phyloP scores from a whole-genome alignment of 78 protist genomes.

The Dictyostelium capitatum region DNA sequence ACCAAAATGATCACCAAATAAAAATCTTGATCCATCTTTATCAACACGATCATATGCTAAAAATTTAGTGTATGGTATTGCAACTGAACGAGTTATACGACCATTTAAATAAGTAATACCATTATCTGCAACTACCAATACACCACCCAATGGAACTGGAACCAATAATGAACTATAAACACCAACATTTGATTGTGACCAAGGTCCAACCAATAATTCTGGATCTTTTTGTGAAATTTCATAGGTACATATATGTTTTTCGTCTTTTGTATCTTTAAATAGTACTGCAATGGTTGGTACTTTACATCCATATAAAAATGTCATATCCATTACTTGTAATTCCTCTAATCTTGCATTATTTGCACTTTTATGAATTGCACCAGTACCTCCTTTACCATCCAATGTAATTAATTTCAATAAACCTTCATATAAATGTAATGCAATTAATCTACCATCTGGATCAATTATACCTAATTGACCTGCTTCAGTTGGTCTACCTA shows the following conservation, averaged over 20 bases:
- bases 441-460: constrained; percentile 85
- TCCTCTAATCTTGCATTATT: constrained; percentile 87
- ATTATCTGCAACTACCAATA: constrained; percentile 88
- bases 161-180: constrained; percentile 69
- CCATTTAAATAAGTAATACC: constrained; percentile 88
- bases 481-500: constrained; percentile 73
- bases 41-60: constrained; percentile 73
- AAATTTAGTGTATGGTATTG: constrained; percentile 29
- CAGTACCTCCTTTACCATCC: not conserved
- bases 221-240: constrained; percentile 6
- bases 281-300: constrained; percentile 89
- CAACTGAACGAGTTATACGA: not conserved
- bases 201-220: constrained; percentile 82
- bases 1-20: constrained; percentile 85
- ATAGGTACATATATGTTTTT: constrained; percentile 83
- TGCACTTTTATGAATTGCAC: constrained; percentile 47
- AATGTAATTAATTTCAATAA: constrained; percentile 82
- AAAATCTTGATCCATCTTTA: constrained; percentile 52
- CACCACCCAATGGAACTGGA: constrained; percentile 89
- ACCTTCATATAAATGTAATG: constrained; percentile 86
- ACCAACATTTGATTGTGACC: constrained; percentile 78
- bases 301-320: constrained; percentile 66
- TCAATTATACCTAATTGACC: constrained; percentile 84
- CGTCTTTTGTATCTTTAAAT: constrained; percentile 86
- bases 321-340: constrained; percentile 88